Percentiles rank a stretch among this genome's conserved stretches.
These are phyloP conservation scores for Polygonum maritimum DNA, from an alignment of 148 eudicot species.

Conservation along the genomic window DNA sequence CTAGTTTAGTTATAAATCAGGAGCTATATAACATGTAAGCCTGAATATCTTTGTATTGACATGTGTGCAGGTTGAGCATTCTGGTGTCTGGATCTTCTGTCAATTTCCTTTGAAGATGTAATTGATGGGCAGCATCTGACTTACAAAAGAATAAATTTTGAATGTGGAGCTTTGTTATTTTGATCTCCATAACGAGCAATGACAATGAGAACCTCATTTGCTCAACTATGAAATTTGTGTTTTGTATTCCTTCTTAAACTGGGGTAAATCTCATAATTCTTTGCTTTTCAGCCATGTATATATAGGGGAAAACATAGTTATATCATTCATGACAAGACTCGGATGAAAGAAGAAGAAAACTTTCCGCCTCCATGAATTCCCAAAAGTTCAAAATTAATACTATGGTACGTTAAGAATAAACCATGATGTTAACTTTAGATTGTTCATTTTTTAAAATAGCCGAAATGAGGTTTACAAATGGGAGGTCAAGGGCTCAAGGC, in stretches of 20 bases:
- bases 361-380: too few relatives aligned
- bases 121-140: background rate
- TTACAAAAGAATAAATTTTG: background rate
- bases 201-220: background rate
- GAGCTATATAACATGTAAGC: background rate
- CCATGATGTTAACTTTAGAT: too few relatives aligned
- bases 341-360: too few relatives aligned
- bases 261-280: background rate
- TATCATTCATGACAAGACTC: too few relatives aligned
- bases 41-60: background rate
- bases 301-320: too few relatives aligned
- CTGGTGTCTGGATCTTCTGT: background rate
- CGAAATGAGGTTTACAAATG: background rate
- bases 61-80: background rate
- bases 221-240: background rate
- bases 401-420: too few relatives aligned
- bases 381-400: too few relatives aligned
- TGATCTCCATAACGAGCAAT: background rate
- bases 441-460: too few relatives aligned
- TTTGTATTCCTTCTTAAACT: background rate
- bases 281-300: background rate
- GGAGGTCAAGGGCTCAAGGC: background rate
- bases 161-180: background rate
- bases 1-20: background rate
- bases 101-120: background rate